Evolutionary conservation across 2,329 filamentous ascomycete species (phyloP).

Genomic region (Epichloe coenophiala): DNA sequence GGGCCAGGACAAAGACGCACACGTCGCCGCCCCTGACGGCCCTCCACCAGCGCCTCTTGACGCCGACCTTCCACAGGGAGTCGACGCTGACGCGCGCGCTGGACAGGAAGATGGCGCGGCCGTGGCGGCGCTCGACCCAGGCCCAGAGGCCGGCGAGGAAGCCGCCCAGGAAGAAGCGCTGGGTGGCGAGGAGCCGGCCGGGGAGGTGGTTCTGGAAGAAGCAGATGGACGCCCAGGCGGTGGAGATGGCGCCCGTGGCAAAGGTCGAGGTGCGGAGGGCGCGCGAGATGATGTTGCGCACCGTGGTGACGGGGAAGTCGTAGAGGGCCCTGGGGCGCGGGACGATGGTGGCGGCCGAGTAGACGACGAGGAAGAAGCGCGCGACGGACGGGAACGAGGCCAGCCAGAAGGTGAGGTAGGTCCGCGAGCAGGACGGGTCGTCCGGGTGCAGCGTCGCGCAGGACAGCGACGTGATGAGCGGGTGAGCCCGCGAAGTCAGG

Average conservation of each 20-base stretch:
- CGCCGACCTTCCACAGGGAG: conserved; percentile 83
- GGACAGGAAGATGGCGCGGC: conserved; percentile 63
- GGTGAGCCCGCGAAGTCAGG: conserved; percentile 73
- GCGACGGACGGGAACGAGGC: conserved; percentile 66
- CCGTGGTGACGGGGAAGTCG: conserved; percentile 50
- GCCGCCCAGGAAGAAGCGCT: conserved; percentile 82
- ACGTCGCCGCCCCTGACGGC: conserved; percentile 75
- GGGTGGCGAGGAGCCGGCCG: conserved; percentile 58
- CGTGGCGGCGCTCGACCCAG: conserved; percentile 53
- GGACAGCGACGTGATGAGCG: conserved; percentile 69
- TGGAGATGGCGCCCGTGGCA: conserved; percentile 64
- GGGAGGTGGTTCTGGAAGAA: conserved; percentile 74
- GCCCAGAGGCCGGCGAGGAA: conserved; percentile 78
- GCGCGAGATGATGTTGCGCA: conserved; percentile 51
- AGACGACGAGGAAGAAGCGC: conserved; percentile 64
- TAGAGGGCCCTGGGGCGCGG: conserved; percentile 56
- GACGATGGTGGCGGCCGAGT: conserved; percentile 53
- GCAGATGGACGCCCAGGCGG: conserved; percentile 80
- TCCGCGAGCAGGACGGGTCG: conserved; percentile 78
- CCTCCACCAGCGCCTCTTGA: conserved; percentile 79
- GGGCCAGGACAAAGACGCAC: conserved; percentile 63
- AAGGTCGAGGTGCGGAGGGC: conserved; percentile 68
- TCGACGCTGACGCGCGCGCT: conserved; percentile 66
- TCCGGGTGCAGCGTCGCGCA: conserved; percentile 82
- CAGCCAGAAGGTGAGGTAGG: conserved; percentile 79